Base-by-base conservation (phyloP, 2,329 filamentous ascomycete species). In the Mariannaea elegans region DNA sequence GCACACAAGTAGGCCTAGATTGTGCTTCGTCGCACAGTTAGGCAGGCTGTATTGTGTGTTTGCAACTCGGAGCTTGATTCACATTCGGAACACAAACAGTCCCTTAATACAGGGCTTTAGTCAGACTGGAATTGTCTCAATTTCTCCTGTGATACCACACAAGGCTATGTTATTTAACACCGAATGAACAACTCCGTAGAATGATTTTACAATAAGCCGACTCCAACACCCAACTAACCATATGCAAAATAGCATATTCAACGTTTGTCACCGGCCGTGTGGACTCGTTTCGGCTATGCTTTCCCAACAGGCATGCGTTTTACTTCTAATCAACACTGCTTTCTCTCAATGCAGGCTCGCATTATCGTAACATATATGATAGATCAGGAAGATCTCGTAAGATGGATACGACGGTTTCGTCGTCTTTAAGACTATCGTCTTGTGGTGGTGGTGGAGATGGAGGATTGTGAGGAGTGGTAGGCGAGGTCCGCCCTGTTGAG, bases 281-380 rank as follows among this genome's bases (percentile, higher is more conserved):
- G 29, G 41, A 36, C 18, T 54, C 41, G 14, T 52, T 21, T 56
- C 42, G 34, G 21, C 36, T 39, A 34, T 53, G 14, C 32, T 29
- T 27, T 50, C 34, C 39, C 6, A 27, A 32, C 23, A 24, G 32
- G 32, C 29, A 38, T 34, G 18, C 14, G 8, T 19, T 32, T 19
- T 14, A n/a, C 14, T 32, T 32, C 21, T n/a, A n/a, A 32, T 55
- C 27, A 31, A 24, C 27, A 7, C 23, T 34, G 42, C 55, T 36
- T 48, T 49, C 47, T 50, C 54, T 55, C 39, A 57, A 63, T 46
- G 48, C 34, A 42, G 14, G 45, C 50, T 63, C 46, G 34, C 56
- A 44, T 69, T 60, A 81, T 65, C 73, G 73, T 62, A 82, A 64
- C 80, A 82, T 82, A 56, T 82, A 82, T 18, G 80, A 78, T 36